phyloP scores from a whole-genome alignment of 148 eudicot species.

The Beta vulgaris region DNA sequence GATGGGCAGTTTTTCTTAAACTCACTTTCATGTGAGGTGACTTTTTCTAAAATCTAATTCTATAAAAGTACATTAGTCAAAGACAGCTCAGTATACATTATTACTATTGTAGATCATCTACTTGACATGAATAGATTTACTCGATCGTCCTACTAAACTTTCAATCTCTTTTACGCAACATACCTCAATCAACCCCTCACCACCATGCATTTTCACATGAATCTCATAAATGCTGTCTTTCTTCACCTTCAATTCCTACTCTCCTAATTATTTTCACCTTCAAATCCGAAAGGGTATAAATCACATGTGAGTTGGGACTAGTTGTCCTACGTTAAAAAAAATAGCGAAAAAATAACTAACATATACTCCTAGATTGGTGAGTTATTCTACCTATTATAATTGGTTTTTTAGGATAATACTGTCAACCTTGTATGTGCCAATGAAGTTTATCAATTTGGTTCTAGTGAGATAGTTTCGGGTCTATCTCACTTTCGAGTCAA shows the following conservation, averaged over 20 bases:
- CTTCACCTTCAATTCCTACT: neutral
- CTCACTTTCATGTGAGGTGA: too few relatives aligned
- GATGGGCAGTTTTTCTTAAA: neutral
- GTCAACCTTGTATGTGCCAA: too few relatives aligned
- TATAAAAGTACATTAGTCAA: constrained; percentile 11
- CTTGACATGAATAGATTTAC: neutral
- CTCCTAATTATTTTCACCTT: neutral
- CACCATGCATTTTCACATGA: constrained; percentile 17
- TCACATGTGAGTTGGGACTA: too few relatives aligned
- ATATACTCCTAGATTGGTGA: too few relatives aligned
- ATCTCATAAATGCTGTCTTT: constrained; percentile 21
- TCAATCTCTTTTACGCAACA: constrained; percentile 1
- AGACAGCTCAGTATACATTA: constrained; percentile 10
- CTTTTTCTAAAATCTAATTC: neutral
- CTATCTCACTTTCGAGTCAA: too few relatives aligned
- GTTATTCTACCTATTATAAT: too few relatives aligned
- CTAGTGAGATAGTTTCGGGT: too few relatives aligned
- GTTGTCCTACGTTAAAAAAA: too few relatives aligned
- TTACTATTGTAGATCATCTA: neutral
- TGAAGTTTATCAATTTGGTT: too few relatives aligned
- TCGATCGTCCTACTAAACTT: too few relatives aligned
- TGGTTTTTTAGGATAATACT: too few relatives aligned
- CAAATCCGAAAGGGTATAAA: neutral
- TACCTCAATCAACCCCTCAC: neutral
- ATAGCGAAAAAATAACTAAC: too few relatives aligned